A percentile compares a stretch with the other conserved stretches of the same genome.
Conservation (phyloP, 352 stramenopile genomes). For the Phytopythium litorale region DNA sequence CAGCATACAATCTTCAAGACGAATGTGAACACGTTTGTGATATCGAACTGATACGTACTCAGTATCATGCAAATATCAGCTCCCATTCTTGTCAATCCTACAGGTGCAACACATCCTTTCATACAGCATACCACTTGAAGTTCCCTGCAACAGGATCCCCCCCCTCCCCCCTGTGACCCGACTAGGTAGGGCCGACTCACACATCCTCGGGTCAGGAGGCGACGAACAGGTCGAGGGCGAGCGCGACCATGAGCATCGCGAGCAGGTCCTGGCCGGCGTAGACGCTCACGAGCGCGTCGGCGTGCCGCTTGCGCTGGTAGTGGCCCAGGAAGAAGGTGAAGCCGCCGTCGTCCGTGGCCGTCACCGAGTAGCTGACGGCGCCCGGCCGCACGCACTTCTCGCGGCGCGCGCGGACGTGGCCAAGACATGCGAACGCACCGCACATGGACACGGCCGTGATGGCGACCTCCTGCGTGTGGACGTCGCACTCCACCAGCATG, state of each 20-base stretch:
- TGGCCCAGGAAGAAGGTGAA: constrained; percentile 26
- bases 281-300: constrained; percentile 12
- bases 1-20: too few species aligned
- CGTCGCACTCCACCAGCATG: constrained; percentile 13
- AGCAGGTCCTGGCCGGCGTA: constrained; percentile 23
- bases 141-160: too few species aligned
- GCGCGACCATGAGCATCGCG: constrained; percentile 21
- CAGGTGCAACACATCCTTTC: too few species aligned
- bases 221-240: constrained; percentile 17
- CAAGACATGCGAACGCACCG: constrained; percentile 15
- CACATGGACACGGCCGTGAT: constrained; percentile 14
- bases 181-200: too few species aligned
- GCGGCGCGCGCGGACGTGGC: constrained; percentile 11
- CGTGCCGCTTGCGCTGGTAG: constrained; percentile 15
- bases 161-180: too few species aligned
- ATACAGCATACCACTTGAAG: too few species aligned
- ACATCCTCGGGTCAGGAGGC: background rate
- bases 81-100: too few species aligned
- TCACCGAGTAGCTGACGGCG: constrained; percentile 14
- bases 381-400: constrained; percentile 1
- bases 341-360: constrained; percentile 12
- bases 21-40: too few species aligned
- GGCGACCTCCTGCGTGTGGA: constrained; percentile 7
- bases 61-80: too few species aligned
- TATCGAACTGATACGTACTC: too few species aligned